Percentiles rank a stretch among this genome's conserved stretches.
phyloP scores from a whole-genome alignment of 2,329 filamentous ascomycete genomes.

The Colletotrichum endophyticum region DNA sequence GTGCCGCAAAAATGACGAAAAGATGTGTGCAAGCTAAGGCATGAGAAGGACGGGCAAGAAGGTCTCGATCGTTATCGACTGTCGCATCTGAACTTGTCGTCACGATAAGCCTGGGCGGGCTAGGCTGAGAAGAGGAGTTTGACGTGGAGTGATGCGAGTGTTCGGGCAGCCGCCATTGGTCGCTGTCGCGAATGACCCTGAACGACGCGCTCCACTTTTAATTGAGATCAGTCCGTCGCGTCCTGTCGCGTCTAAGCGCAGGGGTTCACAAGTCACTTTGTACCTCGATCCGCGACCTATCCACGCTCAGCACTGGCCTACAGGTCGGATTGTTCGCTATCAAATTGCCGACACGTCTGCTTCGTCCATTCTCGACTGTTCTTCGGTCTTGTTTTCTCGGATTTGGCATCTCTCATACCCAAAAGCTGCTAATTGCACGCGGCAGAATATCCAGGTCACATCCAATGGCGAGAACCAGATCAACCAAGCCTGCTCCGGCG shows the following conservation, averaged over 20 bases:
- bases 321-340: neutral
- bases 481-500: slow-evolving; percentile 39
- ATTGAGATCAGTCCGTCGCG: slow-evolving; percentile 14
- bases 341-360: neutral
- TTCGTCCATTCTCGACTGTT: neutral
- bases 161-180: neutral
- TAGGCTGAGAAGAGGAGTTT: slow-evolving; percentile 20
- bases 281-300: neutral
- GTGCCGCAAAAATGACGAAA: neutral
- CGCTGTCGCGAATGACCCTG: neutral
- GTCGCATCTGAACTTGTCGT: slow-evolving; percentile 16
- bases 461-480: slow-evolving; percentile 56
- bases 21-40: neutral
- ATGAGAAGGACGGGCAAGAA: neutral
- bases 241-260: neutral
- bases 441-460: neutral
- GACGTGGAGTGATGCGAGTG: neutral
- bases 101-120: slow-evolving; percentile 16
- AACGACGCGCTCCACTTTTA: slow-evolving; percentile 5
- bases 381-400: neutral
- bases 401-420: neutral
- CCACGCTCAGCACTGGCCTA: neutral
- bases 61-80: slow-evolving; percentile 16
- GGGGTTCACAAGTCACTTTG: neutral
- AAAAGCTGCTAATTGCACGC: neutral